Percentiles rank a stretch among this genome's conserved stretches.
These are phyloP conservation scores for Cercophora samala DNA, from an alignment of 495 filamentous ascomycete genomes.

Conservation along the genomic window DNA sequence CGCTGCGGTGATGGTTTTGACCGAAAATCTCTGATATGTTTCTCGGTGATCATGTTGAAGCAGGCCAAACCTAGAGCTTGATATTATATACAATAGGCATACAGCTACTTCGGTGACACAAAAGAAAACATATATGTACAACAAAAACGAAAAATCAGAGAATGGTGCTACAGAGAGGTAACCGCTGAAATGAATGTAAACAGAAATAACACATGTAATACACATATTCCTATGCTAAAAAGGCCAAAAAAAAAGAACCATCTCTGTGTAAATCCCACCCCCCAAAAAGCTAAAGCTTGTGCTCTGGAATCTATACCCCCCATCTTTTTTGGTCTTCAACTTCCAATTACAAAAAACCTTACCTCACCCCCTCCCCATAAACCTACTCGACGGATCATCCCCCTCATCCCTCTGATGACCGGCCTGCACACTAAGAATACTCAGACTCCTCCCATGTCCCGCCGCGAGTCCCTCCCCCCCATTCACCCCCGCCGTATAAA, in stretches of 20 bases:
- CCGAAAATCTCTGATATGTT: not conserved
- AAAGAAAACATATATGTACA: not conserved
- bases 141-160: constrained; percentile 12
- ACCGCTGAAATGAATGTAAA: not conserved
- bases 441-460: constrained; percentile 33
- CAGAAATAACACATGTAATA: not conserved
- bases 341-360: not conserved
- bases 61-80: not conserved
- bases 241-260: not conserved
- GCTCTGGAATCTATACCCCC: not conserved
- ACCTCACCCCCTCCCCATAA: constrained; percentile 22
- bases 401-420: constrained; percentile 11
- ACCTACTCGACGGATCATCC: constrained; percentile 29
- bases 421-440: constrained; percentile 23
- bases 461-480: constrained; percentile 14
- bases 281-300: not conserved
- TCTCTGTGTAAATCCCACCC: not conserved
- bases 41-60: not conserved
- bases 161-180: constrained; percentile 1
- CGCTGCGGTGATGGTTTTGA: constrained; percentile 21
- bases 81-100: not conserved
- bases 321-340: not conserved
- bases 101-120: not conserved
- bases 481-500: constrained; percentile 4
- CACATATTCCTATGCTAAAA: not conserved